These are phyloP conservation scores for Astraeus odoratus DNA, from an alignment of 768 basidiomycete species.

Conservation along the genomic window DNA sequence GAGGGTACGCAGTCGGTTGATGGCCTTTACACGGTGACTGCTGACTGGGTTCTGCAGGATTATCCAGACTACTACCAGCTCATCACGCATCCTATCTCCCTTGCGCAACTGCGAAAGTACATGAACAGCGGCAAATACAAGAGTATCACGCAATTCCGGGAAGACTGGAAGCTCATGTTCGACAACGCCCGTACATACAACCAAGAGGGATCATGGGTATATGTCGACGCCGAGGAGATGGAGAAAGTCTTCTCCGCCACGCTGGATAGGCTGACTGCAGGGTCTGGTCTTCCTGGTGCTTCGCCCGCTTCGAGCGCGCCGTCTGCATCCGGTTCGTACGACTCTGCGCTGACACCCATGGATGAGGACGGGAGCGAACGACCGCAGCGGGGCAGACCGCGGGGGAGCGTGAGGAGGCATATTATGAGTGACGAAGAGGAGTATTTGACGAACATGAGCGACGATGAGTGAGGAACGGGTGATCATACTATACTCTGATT, in stretches of 20 bases:
- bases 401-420: slow-evolving; percentile 61
- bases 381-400: slow-evolving; percentile 42
- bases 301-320: slow-evolving; percentile 30
- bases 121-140: slow-evolving; percentile 63
- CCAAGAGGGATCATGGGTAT: slow-evolving; percentile 92
- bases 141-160: slow-evolving; percentile 59
- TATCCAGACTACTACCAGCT: slow-evolving; percentile 92
- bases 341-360: slow-evolving; percentile 72
- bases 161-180: slow-evolving; percentile 90
- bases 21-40: slow-evolving; percentile 10
- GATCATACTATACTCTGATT: neutral
- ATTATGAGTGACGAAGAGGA: slow-evolving; percentile 64
- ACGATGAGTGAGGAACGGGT: slow-evolving; percentile 49
- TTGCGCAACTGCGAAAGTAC: slow-evolving; percentile 81
- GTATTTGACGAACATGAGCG: slow-evolving; percentile 68
- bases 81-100: slow-evolving; percentile 82
- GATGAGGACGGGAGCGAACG: slow-evolving; percentile 66
- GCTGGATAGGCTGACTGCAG: slow-evolving; percentile 56
- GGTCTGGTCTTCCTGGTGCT: slow-evolving; percentile 72
- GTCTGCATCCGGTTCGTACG: slow-evolving; percentile 42
- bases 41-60: slow-evolving; percentile 38
- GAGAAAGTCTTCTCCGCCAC: slow-evolving; percentile 77
- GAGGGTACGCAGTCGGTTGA: slow-evolving; percentile 38
- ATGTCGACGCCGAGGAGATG: slow-evolving; percentile 91
- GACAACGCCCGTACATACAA: slow-evolving; percentile 92